These are phyloP conservation scores for Thuja plicata DNA, from an alignment of 83 land plant species.

Conservation along the genomic window DNA sequence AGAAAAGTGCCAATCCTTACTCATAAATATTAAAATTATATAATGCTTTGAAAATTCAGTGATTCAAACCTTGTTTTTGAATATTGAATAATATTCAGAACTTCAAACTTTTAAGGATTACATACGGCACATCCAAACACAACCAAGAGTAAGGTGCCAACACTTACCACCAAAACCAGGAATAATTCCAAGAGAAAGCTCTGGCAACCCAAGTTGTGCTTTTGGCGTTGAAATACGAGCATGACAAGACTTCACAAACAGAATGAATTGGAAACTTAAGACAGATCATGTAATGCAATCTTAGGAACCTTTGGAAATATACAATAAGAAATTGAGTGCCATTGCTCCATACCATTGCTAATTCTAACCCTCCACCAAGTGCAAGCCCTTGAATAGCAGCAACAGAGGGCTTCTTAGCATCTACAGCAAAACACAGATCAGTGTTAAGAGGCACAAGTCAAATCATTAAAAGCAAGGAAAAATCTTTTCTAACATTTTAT, in stretches of 20 bases:
- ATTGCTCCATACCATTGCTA: constrained; percentile 71
- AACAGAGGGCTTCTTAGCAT: constrained; percentile 85
- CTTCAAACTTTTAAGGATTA: not conserved
- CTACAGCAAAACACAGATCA: constrained; percentile 31
- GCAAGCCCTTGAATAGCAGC: constrained; percentile 96
- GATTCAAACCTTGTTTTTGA: not conserved
- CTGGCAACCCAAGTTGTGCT: constrained; percentile 91
- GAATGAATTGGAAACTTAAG: not conserved
- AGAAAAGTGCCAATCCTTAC: not conserved
- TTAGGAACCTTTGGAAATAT: not conserved
- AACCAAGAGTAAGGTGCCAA: not conserved
- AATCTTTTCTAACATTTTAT: not conserved
- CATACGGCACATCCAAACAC: not conserved
- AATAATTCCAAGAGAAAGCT: constrained; percentile 90
- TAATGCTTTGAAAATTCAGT: not conserved
- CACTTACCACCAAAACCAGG: constrained; percentile 93
- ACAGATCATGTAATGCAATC: not conserved
- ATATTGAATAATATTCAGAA: not conserved
- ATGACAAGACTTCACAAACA: constrained; percentile 74
- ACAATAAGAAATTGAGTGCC: not conserved
- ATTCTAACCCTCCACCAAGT: constrained; percentile 94
- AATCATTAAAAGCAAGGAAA: not conserved
- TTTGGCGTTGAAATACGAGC: constrained; percentile 90
- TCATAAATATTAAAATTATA: not conserved
- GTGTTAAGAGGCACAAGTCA: not conserved